Base-by-base conservation (phyloP, 129 eudicot species). In the Sambucus nigra region DNA sequence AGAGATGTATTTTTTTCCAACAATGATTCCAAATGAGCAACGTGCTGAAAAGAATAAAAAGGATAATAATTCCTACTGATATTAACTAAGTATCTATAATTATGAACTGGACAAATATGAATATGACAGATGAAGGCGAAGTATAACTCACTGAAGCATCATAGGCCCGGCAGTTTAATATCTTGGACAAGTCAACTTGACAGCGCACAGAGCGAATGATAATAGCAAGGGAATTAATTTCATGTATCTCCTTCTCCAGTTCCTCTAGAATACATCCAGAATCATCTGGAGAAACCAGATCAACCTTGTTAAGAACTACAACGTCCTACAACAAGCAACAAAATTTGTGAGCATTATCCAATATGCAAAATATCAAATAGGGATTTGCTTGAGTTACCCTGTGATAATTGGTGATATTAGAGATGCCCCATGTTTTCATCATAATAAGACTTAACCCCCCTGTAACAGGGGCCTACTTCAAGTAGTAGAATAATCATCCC, bases 231-330 rank as follows among this genome's bases (percentile, higher is more conserved):
- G 95, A 84, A 74, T 89, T 89, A 26, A 89, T 84, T 50, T 59
- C 74, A 58, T 59, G 74, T 61, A 89, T 81, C 60, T 89, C 97
- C 67, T 78, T 69, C 80, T 84, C 88, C 56, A 84, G 80, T 55
- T 79, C 86, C 66, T 78, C 86, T 54, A 81, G 26, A 58, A 39
- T 60, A 55, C 56, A 57, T 67, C 56, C 72, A 17, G 81, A 57
- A 59, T 64, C 72, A 69, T 76, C 85, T 50, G 76, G 64, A 65
- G 88, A 69, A 49, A 81, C 80, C 67, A 84, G 77, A 79, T 89
- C 95, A 67, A 76, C 68, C 72, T 89, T 89, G 67, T 89, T 89
- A 55, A 89, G 88, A 73, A 89, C 76, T 29, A 89, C 73, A 73
- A 89, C 81, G 79, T 89, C 97, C 97, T 89, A 66, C 72, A 70